Evolutionary conservation across 345 rosid genomes (phyloP), one percentile per base, ranked within the genome.

Genomic region (Ricinus communis): DNA sequence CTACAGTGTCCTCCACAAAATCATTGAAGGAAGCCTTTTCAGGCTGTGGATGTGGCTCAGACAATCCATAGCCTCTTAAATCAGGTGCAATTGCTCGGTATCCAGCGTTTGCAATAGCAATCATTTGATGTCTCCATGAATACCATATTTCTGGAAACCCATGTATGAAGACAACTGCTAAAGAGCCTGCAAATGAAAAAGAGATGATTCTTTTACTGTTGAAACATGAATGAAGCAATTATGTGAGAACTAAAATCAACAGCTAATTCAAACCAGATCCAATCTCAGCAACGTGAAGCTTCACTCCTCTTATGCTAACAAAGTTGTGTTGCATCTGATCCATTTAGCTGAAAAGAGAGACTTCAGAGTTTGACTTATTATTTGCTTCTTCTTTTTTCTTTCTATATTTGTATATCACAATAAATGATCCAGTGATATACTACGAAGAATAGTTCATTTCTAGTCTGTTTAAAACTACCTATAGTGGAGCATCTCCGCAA

Each of bases 1-100:
- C 75, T 27, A 79, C n/a, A 33, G 61, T 53, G 51, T 79, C 86
- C 13, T 80, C 76, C 22, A 79, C 83, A 55, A 77, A 66, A 63
- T 79, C 79, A 56, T 15, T 43, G 62, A 76, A 82, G 51, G 78
- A 73, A 16, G 77, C 79, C 13, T 69, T 74, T 65, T 76, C 73
- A 8, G 71, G 77, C 13, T 71, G 45, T 0, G 76, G 65, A n/a
- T 72, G 81, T 0, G 25, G 79, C 21, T 79, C 66, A 10, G 77
- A 73, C 16, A 58, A 65, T 25, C 71, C 76, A 28, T 65, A 73
- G 43, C 76, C 76, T 47, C 76, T 65, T 30, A 73, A 73, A 66
- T 73, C 76, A 4, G 65, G 64, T 0, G 76, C 76, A 5, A 73
- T 73, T 24, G 76, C 71, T 1, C 65, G 65, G 55, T 55, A 65